phyloP scores from a whole-genome alignment of 352 stramenopile species.

The Phytophthora cactorum region DNA sequence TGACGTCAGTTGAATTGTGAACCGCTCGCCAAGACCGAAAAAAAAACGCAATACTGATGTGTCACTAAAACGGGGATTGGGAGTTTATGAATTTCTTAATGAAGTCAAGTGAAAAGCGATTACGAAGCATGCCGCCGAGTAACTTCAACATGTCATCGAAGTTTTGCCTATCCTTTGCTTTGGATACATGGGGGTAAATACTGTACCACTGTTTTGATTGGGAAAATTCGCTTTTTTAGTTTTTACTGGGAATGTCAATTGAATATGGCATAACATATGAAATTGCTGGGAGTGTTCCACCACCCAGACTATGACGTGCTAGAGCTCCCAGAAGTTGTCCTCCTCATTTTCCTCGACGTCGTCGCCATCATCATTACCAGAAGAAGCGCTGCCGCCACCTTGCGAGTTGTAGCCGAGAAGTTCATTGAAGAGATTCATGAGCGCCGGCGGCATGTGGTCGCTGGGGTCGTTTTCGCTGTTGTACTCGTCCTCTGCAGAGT shows the following conservation, averaged over 20 bases:
- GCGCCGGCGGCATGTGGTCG: constrained; percentile 3
- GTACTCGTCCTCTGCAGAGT: constrained; percentile 5
- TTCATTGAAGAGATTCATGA: constrained; percentile 14
- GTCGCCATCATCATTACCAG: neutral
- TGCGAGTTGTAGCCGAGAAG: constrained; percentile 9
- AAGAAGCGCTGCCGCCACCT: constrained; percentile 2
- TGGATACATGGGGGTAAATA: no score
- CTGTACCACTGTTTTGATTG: no score
- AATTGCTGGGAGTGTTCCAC: neutral
- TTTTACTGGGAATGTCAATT: neutral
- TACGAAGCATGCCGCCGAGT: neutral
- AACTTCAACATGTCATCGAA: neutral
- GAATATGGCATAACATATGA: neutral
- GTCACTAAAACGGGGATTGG: constrained; percentile 13
- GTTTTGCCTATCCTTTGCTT: neutral
- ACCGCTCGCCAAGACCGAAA: neutral
- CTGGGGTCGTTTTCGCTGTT: constrained; percentile 6
- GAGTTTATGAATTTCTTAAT: neutral
- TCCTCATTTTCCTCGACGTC: constrained; percentile 1
- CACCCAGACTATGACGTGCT: neutral
- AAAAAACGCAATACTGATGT: neutral
- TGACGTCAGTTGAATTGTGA: constrained; percentile 24
- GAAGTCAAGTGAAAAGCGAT: neutral
- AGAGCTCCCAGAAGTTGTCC: neutral
- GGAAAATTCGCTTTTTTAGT: no score